Evolutionary conservation across 2,329 filamentous ascomycete species (phyloP), one percentile per base, ranked within the genome.

Genomic region (Acephala macrosclerotiorum): DNA sequence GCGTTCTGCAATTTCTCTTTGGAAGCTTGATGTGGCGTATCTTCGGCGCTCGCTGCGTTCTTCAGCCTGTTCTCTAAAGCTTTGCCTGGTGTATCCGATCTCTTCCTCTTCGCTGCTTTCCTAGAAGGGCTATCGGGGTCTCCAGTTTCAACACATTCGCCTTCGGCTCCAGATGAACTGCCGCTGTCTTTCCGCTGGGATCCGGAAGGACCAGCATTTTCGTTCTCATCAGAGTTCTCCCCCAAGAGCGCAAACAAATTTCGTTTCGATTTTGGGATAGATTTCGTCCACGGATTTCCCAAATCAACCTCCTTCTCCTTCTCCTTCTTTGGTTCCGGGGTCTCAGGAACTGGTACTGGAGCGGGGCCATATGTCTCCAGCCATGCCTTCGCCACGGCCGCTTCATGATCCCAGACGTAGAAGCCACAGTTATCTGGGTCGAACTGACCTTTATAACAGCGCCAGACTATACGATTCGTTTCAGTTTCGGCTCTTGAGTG

Each of bases 231-330:
- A 20, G 57, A 59, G 4, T 29, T 25, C 8, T 59, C 57, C 12
- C 38, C 33, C 25, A 25, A 59, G 6, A 16, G 12, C 3, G 26
- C 26, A 29, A 16, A 5, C 9, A n/a, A 14, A 1, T 35, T 49
- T 47, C 38, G 22, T 9, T 59, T 59, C 11, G 25, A 33, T 18
- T 59, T 59, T 2, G 57, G 38, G 26, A 59, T 35, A 2, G 57
- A 58, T 26, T 58, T 58, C 22, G 57, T 59, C 57, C 57, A 59
- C 18, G 57, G 57, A 47, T 47, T 59, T n/a, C 40, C 26, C 1
- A 20, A 25, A 25, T 49, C 57, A 20, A 25, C 6, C 45, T 49
- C 45, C 18, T 20, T 20, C 18, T 33, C 49, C 22, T 26, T 26
- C 12, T 12, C 26, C 14, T 59, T 47, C 22, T 16, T 5, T n/a